Base-by-base conservation (phyloP, 2,329 filamentous ascomycete genomes). In the Exophiala phaeomuriformis region DNA sequence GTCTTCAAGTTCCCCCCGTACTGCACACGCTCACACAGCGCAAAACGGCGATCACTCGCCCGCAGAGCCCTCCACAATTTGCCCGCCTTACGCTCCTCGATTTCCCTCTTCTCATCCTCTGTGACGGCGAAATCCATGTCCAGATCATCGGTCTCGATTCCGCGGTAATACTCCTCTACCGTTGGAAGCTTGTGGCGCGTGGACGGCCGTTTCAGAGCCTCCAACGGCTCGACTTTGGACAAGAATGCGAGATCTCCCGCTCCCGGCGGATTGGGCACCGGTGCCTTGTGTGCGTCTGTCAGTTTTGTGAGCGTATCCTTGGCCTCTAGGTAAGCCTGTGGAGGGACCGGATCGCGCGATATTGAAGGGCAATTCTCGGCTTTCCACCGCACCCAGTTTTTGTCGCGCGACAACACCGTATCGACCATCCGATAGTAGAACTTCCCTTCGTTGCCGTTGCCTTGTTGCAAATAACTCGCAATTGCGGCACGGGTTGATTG, bases 381-480 rank as follows among this genome's bases (percentile, higher is more conserved):
- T 72, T 99, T 99, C 93, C 93, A 99, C 58, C 90, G 85, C 42
- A 94, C 90, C 94, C 94, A 98, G 67, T 97, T 96, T 75, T 96
- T 97, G 70, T 99, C 93, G 59, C 93, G 81, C 28, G 89, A 88
- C 31, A 98, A 80, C 32, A 98, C 91, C 8, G 90, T 97, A 68
- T 97, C 91, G 32, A 98, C 90, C 82, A 97, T 95, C 37, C 93
- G 85, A 71, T 90, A 86, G 70, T 97, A 98, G 70, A 95, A 95
- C 59, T 88, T 87, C 31, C 93, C 93, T 65, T 95, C 90, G 40
- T 77, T 73, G 19, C 88, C 88, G 46, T 48, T 60, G 27, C 63
- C 61, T 40, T 62, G 59, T 66, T 86, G 86, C 52, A 98, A 79
- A 69, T 96, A 95, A 54, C 83, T 82, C 55, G 86, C 86, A 64